Conservation (phyloP, 2,329 filamentous ascomycete genomes). For the Geosmithia morbida region DNA sequence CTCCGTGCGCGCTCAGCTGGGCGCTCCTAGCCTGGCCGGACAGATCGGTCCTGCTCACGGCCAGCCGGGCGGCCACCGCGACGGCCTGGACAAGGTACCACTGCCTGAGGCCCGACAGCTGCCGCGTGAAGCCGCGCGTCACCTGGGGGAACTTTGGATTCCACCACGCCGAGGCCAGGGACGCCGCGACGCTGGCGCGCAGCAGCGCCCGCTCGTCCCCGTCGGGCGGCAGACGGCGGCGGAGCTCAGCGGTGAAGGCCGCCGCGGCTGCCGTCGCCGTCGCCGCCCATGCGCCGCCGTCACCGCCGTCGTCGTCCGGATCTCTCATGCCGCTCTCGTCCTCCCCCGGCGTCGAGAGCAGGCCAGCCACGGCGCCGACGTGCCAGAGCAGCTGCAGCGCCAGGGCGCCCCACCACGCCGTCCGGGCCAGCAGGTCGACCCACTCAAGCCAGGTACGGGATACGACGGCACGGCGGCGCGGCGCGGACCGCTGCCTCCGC, state of each 20-base stretch:
- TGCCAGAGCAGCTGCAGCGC: conserved; percentile 37
- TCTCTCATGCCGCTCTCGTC: conserved; percentile 16
- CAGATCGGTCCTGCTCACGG: conserved; percentile 13
- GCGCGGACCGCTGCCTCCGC: conserved; percentile 15
- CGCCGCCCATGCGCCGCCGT: conserved; percentile 4
- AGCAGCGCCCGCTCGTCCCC: conserved; percentile 20
- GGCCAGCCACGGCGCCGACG: conserved; percentile 12
- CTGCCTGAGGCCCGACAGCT: conserved; percentile 43
- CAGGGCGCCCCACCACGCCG: conserved; percentile 33
- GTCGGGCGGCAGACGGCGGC: no score
- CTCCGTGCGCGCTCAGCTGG: conserved; percentile 36
- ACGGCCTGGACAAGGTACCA: conserved; percentile 55
- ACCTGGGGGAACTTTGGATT: conserved; percentile 51
- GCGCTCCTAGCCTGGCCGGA: conserved; percentile 22
- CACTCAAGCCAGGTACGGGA: conserved; percentile 24
- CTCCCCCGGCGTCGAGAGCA: conserved; percentile 6
- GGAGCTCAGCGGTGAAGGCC: conserved; percentile 16
- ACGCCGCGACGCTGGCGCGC: conserved; percentile 31
- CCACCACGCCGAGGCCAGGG: conserved; percentile 47
- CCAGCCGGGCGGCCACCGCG: conserved; percentile 35
- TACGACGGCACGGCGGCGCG: conserved; percentile 7
- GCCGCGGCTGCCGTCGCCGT: conserved; percentile 6
- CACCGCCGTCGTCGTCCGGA: conserved; percentile 11
- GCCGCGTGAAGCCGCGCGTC: conserved; percentile 42
- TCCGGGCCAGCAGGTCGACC: conserved; percentile 24